These are phyloP conservation scores for Syzygium oleosum DNA, from an alignment of 345 rosid species.

Conservation along the genomic window DNA sequence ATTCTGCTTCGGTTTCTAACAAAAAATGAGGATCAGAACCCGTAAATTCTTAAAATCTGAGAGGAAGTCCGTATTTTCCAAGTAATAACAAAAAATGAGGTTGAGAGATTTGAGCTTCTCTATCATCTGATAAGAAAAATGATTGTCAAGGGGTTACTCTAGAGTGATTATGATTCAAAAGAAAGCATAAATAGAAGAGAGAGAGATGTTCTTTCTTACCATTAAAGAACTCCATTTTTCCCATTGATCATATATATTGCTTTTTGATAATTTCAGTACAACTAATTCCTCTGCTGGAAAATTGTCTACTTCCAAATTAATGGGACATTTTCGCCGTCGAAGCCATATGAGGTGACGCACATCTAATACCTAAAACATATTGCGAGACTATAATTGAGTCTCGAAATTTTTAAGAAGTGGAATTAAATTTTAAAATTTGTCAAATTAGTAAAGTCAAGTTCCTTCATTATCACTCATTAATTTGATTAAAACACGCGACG, in stretches of 20 bases:
- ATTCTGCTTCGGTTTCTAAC: fast-evolving
- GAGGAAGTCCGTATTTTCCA: background rate
- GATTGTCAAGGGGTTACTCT: background rate
- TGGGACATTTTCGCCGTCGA: background rate
- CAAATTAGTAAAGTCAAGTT: no score
- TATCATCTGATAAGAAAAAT: background rate
- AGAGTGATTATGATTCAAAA: background rate
- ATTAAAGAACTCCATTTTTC: background rate
- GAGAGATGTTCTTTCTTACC: background rate
- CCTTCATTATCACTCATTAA: no score
- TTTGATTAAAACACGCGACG: fast-evolving
- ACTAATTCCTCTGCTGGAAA: no score
- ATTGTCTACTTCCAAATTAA: no score
- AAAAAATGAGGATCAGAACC: background rate
- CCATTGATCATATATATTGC: background rate
- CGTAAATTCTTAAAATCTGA: background rate
- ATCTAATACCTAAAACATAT: no score
- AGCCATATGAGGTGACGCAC: background rate
- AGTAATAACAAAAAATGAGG: background rate
- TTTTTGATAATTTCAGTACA: fast-evolving
- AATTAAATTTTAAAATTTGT: no score
- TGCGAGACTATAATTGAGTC: no score
- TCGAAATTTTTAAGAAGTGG: no score
- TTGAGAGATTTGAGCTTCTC: background rate
- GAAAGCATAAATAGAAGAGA: no score